phyloP scores from a whole-genome alignment of 2,329 filamentous ascomycete species.

The Grosmannia huntii region DNA sequence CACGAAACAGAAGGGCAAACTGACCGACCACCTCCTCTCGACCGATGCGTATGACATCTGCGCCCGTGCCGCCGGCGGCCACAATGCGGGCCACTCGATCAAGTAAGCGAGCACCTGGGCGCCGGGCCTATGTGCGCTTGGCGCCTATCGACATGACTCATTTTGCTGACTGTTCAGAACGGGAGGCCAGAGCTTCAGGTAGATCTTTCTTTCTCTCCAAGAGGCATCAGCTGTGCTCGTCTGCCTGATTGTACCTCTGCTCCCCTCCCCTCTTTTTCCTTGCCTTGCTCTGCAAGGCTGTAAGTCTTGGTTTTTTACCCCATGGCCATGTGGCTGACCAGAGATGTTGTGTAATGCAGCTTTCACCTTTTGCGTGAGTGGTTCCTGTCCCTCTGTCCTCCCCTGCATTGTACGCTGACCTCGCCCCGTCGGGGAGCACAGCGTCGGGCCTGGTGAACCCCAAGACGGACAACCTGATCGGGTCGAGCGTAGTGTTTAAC shows the following conservation, averaged over 20 bases:
- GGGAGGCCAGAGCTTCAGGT: constrained; percentile 13
- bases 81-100: constrained; percentile 44
- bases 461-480: constrained; percentile 59
- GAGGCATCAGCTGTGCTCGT: constrained; percentile 16
- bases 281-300: background rate
- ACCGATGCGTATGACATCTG: constrained; percentile 25
- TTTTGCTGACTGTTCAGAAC: constrained; percentile 3
- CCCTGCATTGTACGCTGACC: constrained; percentile 10
- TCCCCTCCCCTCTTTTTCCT: background rate
- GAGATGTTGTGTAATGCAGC: constrained; percentile 2
- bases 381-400: background rate
- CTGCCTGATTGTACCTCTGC: too few relatives aligned
- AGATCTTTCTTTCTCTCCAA: background rate
- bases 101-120: constrained; percentile 5
- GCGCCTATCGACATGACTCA: background rate
- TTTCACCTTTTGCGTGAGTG: constrained; percentile 21
- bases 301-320: background rate
- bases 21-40: constrained; percentile 13
- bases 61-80: constrained; percentile 45
- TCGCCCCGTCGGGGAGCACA: constrained; percentile 26
- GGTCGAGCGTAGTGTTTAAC: constrained; percentile 56
- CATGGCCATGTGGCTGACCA: background rate
- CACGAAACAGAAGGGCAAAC: constrained; percentile 11
- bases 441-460: constrained; percentile 61
- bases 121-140: background rate